phyloP scores from a whole-genome alignment of 2,329 filamentous ascomycete genomes.

The Epichloe festucae region DNA sequence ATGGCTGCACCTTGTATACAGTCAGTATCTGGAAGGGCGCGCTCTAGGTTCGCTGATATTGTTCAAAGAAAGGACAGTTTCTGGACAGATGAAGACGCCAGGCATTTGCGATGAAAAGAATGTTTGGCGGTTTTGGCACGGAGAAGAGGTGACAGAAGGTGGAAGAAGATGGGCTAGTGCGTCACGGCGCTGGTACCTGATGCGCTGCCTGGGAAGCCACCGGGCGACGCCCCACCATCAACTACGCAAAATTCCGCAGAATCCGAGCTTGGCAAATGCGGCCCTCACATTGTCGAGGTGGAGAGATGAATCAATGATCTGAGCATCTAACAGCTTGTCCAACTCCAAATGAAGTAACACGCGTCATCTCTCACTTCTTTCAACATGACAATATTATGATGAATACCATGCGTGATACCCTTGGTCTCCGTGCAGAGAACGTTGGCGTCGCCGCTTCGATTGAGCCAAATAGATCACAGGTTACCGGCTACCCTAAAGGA shows the following conservation, averaged over 20 bases:
- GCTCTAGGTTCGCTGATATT: neutral
- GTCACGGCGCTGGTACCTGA: conserved; percentile 1
- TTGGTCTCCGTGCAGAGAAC: neutral
- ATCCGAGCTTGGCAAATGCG: neutral
- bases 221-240: neutral
- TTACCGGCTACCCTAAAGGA: neutral
- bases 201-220: neutral
- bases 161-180: neutral
- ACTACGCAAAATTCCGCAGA: neutral
- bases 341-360: too few species aligned
- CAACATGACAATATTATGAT: neutral
- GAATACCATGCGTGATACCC: neutral
- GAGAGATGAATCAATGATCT: neutral
- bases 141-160: neutral
- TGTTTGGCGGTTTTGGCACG: neutral
- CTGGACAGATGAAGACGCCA: neutral
- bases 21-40: neutral
- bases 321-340: too few species aligned
- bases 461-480: neutral
- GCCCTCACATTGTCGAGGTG: neutral
- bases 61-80: neutral
- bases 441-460: neutral
- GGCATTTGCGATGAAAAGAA: neutral
- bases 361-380: too few species aligned
- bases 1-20: conserved; percentile 13